Evolutionary conservation across 169 alveolate species (phyloP).

Genomic region (Cyclospora cayetanensis): DNA sequence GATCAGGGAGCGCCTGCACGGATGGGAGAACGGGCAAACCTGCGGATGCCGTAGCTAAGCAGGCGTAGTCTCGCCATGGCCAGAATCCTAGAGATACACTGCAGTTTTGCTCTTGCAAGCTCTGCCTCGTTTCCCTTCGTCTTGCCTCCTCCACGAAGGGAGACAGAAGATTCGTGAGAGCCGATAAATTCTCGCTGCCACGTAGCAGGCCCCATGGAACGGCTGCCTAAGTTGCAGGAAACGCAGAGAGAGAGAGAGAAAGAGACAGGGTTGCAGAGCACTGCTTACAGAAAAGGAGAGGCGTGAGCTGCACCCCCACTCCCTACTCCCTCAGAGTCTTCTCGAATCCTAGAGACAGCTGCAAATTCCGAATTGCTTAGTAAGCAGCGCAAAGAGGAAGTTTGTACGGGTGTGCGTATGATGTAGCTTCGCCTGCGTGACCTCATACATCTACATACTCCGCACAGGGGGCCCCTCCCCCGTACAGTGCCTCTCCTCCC

Average conservation of each 20-base stretch:
- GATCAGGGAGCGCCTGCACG: no score
- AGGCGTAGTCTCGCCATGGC: conserved; percentile 11
- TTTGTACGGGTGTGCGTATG: no score
- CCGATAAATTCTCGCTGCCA: background rate
- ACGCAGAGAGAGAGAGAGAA: background rate
- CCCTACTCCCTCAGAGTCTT: background rate
- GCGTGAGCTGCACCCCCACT: no score
- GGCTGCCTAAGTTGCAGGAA: conserved; percentile 4
- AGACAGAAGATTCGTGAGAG: background rate
- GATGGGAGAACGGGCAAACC: background rate
- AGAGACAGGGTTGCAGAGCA: background rate
- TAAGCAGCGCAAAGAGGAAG: no score
- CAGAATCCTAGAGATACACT: conserved; percentile 15
- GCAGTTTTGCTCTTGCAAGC: conserved; percentile 31
- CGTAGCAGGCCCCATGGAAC: background rate
- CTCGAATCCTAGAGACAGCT: background rate
- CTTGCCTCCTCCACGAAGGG: background rate
- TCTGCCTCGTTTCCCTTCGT: background rate
- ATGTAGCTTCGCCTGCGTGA: background rate
- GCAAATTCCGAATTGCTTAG: no score
- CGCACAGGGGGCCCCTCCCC: no score
- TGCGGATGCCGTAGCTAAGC: conserved; percentile 42
- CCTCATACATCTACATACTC: no score
- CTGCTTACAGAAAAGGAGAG: background rate
- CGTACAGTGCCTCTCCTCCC: no score